Evolutionary conservation across 176 grass and related monocot genomes (phyloP).

Genomic region (Carex littledalei): DNA sequence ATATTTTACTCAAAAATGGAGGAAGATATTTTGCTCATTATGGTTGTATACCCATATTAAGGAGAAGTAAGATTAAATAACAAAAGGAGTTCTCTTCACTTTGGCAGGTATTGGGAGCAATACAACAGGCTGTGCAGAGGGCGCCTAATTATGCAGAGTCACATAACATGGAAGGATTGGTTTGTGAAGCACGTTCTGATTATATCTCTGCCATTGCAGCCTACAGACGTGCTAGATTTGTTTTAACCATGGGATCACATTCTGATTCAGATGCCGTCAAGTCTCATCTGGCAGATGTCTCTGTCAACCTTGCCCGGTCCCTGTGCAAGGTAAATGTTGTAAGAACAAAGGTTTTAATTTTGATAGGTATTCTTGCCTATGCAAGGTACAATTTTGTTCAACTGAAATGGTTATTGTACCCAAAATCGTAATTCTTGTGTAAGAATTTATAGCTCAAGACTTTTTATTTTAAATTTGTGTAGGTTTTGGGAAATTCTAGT

Average conservation of each 20-base stretch:
- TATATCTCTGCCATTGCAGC: constrained; percentile 64
- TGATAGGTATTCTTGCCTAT: background rate
- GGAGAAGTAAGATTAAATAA: constrained; percentile 5
- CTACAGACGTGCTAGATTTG: constrained; percentile 54
- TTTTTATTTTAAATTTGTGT: constrained; percentile 10
- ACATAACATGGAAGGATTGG: constrained; percentile 84
- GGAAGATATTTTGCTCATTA: background rate
- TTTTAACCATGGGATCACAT: constrained; percentile 32
- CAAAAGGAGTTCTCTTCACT: background rate
- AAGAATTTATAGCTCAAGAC: constrained; percentile 4
- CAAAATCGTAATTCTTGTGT: background rate
- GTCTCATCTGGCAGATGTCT: constrained; percentile 50
- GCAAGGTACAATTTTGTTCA: background rate
- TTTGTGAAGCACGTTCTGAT: constrained; percentile 77
- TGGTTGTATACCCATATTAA: background rate
- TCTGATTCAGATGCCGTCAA: constrained; percentile 39
- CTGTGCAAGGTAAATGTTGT: constrained; percentile 60
- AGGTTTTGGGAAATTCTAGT: background rate
- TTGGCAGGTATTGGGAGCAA: constrained; percentile 66
- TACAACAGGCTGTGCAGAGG: constrained; percentile 77
- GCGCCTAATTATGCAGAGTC: constrained; percentile 65
- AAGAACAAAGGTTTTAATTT: background rate
- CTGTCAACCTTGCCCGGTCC: constrained; percentile 84
- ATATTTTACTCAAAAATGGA: background rate
- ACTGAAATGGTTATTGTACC: background rate